Conservation (phyloP, 176 grass and related monocot genomes). For the Ampelocalamus luodianensis region DNA sequence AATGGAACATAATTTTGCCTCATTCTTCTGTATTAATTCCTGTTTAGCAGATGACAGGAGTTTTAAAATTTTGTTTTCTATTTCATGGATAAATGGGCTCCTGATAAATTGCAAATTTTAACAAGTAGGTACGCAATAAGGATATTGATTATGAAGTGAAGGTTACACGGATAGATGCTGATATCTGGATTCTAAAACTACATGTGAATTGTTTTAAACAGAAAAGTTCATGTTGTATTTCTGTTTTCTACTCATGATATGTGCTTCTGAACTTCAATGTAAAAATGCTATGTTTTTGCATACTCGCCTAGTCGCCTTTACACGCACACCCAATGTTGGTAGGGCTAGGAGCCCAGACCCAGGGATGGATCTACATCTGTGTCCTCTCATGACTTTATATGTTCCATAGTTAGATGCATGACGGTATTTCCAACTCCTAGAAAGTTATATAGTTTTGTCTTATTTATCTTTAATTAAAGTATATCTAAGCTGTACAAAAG, state of each 20-base stretch:
- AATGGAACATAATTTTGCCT: constrained; percentile 6
- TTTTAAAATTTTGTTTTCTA: not conserved
- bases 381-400: not conserved
- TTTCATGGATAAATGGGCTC: not conserved
- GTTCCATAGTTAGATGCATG: constrained; percentile 39
- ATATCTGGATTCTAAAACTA: constrained; percentile 88
- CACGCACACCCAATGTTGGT: not conserved
- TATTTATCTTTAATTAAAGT: constrained; percentile 24
- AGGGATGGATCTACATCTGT: constrained; percentile 1
- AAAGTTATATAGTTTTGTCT: constrained; percentile 8
- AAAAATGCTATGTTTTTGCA: not conserved
- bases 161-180: constrained; percentile 70
- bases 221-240: constrained; percentile 29
- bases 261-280: constrained; percentile 28
- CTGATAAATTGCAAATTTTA: constrained; percentile 40
- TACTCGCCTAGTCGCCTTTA: not conserved
- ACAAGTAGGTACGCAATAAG: constrained; percentile 53
- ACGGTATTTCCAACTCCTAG: not conserved
- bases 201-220: constrained; percentile 60
- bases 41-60: not conserved
- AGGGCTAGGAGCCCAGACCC: not conserved
- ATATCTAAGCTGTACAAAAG: constrained; percentile 33
- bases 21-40: constrained; percentile 15
- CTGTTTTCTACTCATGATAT: constrained; percentile 22
- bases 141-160: constrained; percentile 71